Base-by-base conservation (phyloP, 768 basidiomycete species). In the Leccinum imitatum region DNA sequence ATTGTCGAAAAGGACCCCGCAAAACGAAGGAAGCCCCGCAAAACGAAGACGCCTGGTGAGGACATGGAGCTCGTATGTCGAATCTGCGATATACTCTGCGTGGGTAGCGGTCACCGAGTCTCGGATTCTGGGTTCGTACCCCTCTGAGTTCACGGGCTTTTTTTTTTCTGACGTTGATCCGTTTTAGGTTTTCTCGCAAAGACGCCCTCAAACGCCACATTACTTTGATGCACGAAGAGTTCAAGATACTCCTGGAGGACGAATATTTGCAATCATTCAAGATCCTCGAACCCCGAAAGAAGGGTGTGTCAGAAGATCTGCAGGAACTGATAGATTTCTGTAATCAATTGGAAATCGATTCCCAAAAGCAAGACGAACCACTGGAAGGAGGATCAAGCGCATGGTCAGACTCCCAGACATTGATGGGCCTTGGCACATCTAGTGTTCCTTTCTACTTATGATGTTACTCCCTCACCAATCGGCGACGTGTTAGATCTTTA, bases 131-230 rank as follows among this genome's bases (percentile, higher is more conserved):
- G 39, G 39, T 17, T 17, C 17, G 17, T 25, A 27, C 23, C 27
- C 4, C 27, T 27, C 14, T 2, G 14, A 21, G 44, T 46, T 17
- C 17, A 21, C 3, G 44, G 7, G 5, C 25, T 30, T 3, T 1
- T 39, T 3, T 4, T 11, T 46, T 27, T 1, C 47, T 65, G 3
- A 65, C 7, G 25, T n/a, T 4, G 27, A 10, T 57, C 6, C 8
- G 6, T 47, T 17, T 3, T 19, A 64, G 63, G 23, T 19, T 52
- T 3, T 57, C 63, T 8, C 51, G 59, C 14, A 65, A 25, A 21
- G 63, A 64, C 10, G 19, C 55, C 1, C 17, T 61, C 15, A 65
- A 65, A n/a, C 55, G 64, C 14, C 63, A 64, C 17, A 21, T 62
- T 47, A 1, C 0, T 21, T 2, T 21, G 6, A 1, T 23, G 2